These are phyloP conservation scores for Poronia punctata DNA, from an alignment of 495 filamentous ascomycete genomes.

Conservation along the genomic window DNA sequence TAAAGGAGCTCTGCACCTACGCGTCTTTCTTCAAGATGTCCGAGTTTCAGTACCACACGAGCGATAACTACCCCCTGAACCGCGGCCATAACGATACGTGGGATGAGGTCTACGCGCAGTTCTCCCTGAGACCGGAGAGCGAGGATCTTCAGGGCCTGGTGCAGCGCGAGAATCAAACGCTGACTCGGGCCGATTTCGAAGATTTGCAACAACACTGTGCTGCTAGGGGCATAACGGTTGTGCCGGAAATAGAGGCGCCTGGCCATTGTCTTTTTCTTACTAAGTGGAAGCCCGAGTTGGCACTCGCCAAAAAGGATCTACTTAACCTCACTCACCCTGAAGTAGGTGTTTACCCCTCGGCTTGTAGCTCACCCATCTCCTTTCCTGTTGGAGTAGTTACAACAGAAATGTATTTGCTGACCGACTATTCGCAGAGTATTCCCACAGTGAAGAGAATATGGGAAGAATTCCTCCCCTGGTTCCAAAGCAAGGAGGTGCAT, in stretches of 20 bases:
- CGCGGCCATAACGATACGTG: conserved; percentile 46
- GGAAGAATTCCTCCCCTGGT: conserved; percentile 51
- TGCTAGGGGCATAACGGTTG: conserved; percentile 43
- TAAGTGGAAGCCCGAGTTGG: conserved; percentile 50
- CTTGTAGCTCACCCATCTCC: too few species aligned
- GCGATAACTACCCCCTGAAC: conserved; percentile 50
- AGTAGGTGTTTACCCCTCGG: too few species aligned
- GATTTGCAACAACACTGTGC: conserved; percentile 48
- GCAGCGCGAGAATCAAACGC: conserved; percentile 42
- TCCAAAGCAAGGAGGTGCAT: conserved; percentile 49
- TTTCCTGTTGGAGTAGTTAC: too few species aligned
- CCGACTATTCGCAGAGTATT: too few species aligned
- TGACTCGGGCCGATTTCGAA: conserved; percentile 40
- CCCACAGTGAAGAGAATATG: conserved; percentile 48
- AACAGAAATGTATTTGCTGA: too few species aligned
- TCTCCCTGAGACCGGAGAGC: conserved; percentile 39
- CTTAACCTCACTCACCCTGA: conserved; percentile 50
- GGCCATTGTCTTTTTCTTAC: conserved; percentile 48
- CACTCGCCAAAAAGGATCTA: conserved; percentile 43
- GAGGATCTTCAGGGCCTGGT: conserved; percentile 35
- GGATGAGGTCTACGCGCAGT: conserved; percentile 46
- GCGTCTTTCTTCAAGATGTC: conserved; percentile 51
- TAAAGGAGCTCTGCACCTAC: conserved; percentile 52
- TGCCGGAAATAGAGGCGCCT: conserved; percentile 50
- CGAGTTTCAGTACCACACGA: conserved; percentile 52